Evolutionary conservation across 352 stramenopile genomes (phyloP).

Genomic region (Phytophthora boehmeriae): DNA sequence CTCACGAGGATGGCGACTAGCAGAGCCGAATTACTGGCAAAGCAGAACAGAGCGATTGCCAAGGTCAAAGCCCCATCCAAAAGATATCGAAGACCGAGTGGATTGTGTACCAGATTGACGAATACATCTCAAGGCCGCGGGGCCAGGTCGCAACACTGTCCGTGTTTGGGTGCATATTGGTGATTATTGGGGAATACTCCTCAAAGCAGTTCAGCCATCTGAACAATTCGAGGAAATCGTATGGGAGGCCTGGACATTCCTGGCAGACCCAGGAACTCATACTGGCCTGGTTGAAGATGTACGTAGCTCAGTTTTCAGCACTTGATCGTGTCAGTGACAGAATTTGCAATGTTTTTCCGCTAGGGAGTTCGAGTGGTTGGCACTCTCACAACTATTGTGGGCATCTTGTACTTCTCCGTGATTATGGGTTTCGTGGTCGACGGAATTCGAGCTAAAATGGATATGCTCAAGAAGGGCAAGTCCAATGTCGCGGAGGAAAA

Average conservation of each 20-base stretch:
- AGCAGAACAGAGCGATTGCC: conserved; percentile 27
- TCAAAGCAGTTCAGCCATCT: conserved; percentile 42
- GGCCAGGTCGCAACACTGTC: conserved; percentile 61
- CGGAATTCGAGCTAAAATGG: conserved; percentile 80
- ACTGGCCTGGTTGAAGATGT: conserved; percentile 42
- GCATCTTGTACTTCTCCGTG: conserved; percentile 83
- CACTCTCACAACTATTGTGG: conserved; percentile 55
- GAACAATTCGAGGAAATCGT: conserved; percentile 47
- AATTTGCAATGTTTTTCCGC: no score
- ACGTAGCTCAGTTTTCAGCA: background rate
- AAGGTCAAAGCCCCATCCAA: conserved; percentile 32
- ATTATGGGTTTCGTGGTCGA: conserved; percentile 89
- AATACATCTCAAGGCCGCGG: conserved; percentile 65
- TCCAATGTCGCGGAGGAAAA: conserved; percentile 67
- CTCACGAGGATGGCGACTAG: conserved; percentile 27
- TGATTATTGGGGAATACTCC: conserved; percentile 46
- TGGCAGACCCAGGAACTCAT: conserved; percentile 59
- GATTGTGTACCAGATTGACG: conserved; percentile 57
- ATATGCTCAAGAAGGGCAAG: conserved; percentile 85
- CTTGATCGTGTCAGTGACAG: no score
- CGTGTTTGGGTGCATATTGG: conserved; percentile 48
- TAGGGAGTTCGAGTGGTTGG: conserved; percentile 53
- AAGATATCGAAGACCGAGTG: conserved; percentile 47
- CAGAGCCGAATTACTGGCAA: conserved; percentile 31
- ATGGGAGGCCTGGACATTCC: conserved; percentile 71